Evolutionary conservation across 1,139 yeast genomes (phyloP).

Genomic region (Suhomyces terraborum): DNA sequence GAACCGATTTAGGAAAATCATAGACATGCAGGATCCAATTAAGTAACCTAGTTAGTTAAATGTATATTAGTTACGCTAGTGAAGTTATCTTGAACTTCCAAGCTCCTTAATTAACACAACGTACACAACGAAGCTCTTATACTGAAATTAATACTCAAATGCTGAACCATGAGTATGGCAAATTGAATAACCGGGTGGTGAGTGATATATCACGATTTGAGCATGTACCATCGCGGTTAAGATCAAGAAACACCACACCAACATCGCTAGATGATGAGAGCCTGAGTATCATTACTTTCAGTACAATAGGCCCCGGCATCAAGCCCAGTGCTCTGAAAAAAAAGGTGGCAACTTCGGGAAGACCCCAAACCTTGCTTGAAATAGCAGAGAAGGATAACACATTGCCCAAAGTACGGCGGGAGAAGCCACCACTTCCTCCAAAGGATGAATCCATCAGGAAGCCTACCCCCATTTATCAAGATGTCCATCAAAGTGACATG

Average conservation of each 20-base stretch:
- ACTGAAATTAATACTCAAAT: not conserved
- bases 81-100: too few species aligned
- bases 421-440: constrained; percentile 13
- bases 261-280: constrained; percentile 16
- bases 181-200: constrained; percentile 16
- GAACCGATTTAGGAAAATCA: constrained; percentile 8
- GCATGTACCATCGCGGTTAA: constrained; percentile 16
- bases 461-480: constrained; percentile 11
- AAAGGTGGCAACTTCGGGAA: constrained; percentile 6
- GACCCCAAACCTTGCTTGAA: constrained; percentile 11
- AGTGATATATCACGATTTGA: constrained; percentile 25
- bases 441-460: constrained; percentile 9
- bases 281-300: constrained; percentile 17
- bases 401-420: constrained; percentile 9
- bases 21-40: not conserved
- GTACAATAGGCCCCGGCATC: constrained; percentile 12
- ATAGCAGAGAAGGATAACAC: constrained; percentile 11
- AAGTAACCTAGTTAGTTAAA: constrained; percentile 1
- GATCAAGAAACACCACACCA: constrained; percentile 23
- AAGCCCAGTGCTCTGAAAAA: constrained; percentile 2
- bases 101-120: not conserved
- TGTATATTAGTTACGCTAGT: not conserved
- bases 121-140: not conserved
- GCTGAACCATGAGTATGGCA: constrained; percentile 11
- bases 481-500: constrained; percentile 9